Evolutionary conservation across 805 yeast genomes (phyloP).

Genomic region (Diddensiella transvaalensis): DNA sequence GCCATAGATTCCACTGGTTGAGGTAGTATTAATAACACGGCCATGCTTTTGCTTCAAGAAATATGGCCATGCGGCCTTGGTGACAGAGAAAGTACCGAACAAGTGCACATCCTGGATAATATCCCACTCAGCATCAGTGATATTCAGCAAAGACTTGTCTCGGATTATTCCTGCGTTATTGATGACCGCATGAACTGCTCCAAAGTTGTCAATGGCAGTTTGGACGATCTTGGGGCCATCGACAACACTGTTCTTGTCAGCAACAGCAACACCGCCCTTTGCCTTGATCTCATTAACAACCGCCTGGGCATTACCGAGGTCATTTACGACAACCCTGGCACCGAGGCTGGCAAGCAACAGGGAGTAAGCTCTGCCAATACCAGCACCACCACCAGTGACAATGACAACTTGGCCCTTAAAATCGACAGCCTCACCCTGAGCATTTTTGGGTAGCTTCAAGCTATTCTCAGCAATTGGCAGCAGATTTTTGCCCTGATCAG

Average conservation of each 20-base stretch:
- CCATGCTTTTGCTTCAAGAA: slow-evolving; percentile 77
- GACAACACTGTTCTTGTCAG: slow-evolving; percentile 79
- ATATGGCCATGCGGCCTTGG: slow-evolving; percentile 90
- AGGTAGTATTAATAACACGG: slow-evolving; percentile 79
- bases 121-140: slow-evolving; percentile 82
- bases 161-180: slow-evolving; percentile 95
- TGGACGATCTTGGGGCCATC: slow-evolving; percentile 73
- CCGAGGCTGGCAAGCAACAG: slow-evolving; percentile 81
- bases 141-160: slow-evolving; percentile 81
- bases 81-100: slow-evolving; percentile 72
- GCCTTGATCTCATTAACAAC: slow-evolving; percentile 72
- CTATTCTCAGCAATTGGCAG: slow-evolving; percentile 52
- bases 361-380: slow-evolving; percentile 91
- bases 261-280: slow-evolving; percentile 77
- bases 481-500: slow-evolving; percentile 70
- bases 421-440: slow-evolving; percentile 58
- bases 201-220: slow-evolving; percentile 71
- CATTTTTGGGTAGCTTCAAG: slow-evolving; percentile 51
- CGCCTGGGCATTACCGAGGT: slow-evolving; percentile 65
- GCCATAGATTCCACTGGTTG: slow-evolving; percentile 96
- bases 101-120: slow-evolving; percentile 78
- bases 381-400: slow-evolving; percentile 93
- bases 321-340: slow-evolving; percentile 93
- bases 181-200: slow-evolving; percentile 77
- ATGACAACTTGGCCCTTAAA: slow-evolving; percentile 82